Evolutionary conservation across 805 yeast species (phyloP), one percentile per base, ranked within the genome.

Genomic region (Candida sonorensis): DNA sequence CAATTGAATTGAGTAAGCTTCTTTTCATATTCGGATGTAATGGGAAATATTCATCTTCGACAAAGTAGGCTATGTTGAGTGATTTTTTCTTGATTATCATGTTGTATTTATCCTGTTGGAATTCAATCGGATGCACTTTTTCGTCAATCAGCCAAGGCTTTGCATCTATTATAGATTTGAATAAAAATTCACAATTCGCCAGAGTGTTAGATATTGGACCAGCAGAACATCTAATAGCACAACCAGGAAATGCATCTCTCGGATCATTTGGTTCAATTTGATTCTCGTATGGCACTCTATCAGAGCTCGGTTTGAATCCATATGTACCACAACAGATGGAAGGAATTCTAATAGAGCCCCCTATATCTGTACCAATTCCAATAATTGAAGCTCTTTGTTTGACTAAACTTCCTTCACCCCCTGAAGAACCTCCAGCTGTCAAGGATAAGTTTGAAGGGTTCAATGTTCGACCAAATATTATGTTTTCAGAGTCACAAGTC

Each of bases 21-120:
- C 78, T 57, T 12, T 58, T 50, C 26, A 71, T 61, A 25, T 81
- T 77, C 8, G 81, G 81, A 29, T 73, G 66, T 27, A 75, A 72
- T 34, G 67, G 69, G 11, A 72, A 75, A 17, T 70, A 51, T 18
- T 68, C 73, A 48, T 75, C 79, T 37, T 69, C 72, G 40, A 58
- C 64, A 42, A 70, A 57, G 12, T 74, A 64, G 23, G 71, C 81
- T 41, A 75, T 62, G 16, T 72, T 37, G 72, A 50, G 12, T 53
- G 53, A 17, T 42, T 26, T 3, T 68, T 30, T 8, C 6, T 10
- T 5, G 14, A 21, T n/a, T 53, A 19, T 48, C 46, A 18, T 29
- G 40, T 48, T 12, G 13, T 29, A 29, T 30, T 50, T 18, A 30
- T 54, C 7, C 9, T 46, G 35, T 34, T 56, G 46, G 72, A 71